A percentile compares a stretch with the other conserved stretches of the same genome.
Conservation (phyloP, 2,329 filamentous ascomycete genomes). For the Catunica adiposa region DNA sequence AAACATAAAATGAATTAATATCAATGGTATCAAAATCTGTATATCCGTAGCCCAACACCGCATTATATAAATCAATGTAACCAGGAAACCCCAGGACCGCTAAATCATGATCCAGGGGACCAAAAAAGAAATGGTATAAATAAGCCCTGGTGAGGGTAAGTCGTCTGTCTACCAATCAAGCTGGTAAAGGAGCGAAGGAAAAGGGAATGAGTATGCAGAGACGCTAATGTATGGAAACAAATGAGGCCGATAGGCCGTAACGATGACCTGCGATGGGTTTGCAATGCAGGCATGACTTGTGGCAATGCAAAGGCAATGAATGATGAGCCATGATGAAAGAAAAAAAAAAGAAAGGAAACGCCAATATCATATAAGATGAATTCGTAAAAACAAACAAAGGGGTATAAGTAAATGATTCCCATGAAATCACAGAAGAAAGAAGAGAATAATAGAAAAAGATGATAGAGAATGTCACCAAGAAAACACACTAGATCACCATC, state of each 20-base stretch:
- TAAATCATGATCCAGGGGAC: too few relatives aligned
- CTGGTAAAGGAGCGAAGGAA: too few relatives aligned
- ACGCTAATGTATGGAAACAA: not conserved
- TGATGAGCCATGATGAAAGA: too few relatives aligned
- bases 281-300: too few relatives aligned
- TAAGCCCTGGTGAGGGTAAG: too few relatives aligned
- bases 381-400: constrained; percentile 4
- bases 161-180: too few relatives aligned
- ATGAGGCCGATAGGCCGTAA: not conserved
- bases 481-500: not conserved
- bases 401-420: not conserved
- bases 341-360: too few relatives aligned
- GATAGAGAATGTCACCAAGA: not conserved
- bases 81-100: too few relatives aligned
- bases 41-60: not conserved
- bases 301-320: too few relatives aligned
- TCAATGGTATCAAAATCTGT: not conserved
- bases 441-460: not conserved
- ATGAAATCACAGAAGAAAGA: not conserved
- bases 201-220: not conserved
- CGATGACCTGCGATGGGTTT: too few relatives aligned
- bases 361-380: not conserved
- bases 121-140: not conserved
- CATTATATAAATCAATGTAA: too few relatives aligned
- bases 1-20: not conserved